Evolutionary conservation across 2,329 filamentous ascomycete species (phyloP).

Genomic region (Phaeoacremonium minimum): DNA sequence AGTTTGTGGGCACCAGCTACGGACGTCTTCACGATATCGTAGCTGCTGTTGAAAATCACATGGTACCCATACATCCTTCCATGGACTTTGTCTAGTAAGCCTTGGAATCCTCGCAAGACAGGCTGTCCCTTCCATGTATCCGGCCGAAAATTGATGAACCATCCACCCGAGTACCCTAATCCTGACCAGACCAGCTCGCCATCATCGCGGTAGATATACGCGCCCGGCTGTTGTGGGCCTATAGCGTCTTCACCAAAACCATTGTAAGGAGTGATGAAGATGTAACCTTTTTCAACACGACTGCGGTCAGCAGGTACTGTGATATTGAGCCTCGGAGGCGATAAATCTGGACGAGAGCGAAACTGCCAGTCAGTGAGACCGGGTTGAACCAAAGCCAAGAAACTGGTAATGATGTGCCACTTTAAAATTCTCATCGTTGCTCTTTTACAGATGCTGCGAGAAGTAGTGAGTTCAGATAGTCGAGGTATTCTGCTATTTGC

Average conservation of each 20-base stretch:
- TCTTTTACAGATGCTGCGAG: too few species aligned
- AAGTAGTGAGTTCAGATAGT: too few species aligned
- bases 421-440: too few species aligned
- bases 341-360: conserved; percentile 38
- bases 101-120: conserved; percentile 33
- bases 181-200: conserved; percentile 39
- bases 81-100: conserved; percentile 29
- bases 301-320: conserved; percentile 34
- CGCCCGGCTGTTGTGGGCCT: not conserved
- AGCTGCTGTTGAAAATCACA: conserved; percentile 17
- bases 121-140: conserved; percentile 29
- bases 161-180: conserved; percentile 29
- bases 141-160: conserved; percentile 32
- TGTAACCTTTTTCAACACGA: conserved; percentile 28
- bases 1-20: conserved; percentile 14
- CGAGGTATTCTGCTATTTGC: too few species aligned
- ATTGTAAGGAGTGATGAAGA: conserved; percentile 17
- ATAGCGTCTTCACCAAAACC: conserved; percentile 12
- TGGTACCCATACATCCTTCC: conserved; percentile 17
- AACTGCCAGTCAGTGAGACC: conserved; percentile 46
- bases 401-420: too few species aligned
- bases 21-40: conserved; percentile 15
- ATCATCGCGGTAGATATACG: conserved; percentile 31
- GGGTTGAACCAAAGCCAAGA: too few species aligned
- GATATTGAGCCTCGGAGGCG: conserved; percentile 37